Evolutionary conservation across 108 stramenopile genomes (phyloP), one percentile per base, ranked within the genome.

Genomic region (Pseudonitzschia pungens): DNA sequence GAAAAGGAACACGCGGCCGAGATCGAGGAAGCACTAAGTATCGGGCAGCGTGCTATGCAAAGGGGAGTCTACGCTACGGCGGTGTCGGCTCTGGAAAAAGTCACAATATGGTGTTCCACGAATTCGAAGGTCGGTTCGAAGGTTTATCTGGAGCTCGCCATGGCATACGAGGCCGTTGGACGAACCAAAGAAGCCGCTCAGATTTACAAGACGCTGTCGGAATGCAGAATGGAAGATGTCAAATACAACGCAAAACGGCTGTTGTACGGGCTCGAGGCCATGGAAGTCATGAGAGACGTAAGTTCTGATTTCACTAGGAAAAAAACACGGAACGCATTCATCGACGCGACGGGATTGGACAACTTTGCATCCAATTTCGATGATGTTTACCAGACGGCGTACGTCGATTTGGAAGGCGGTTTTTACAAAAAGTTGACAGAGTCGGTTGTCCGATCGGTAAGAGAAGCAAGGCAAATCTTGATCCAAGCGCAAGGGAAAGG

Each of bases 111-210:
- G 74, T 93, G 92, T 77, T 91, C 92, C 8, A 89, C 84, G 20
- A 89, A 82, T 71, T 85, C 86, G 18, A 79, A 84, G 63, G 70
- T 92, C 4, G 95, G 95, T 29, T 83, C 84, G 16, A 81, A 90
- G 57, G 91, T 93, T 0, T 96, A 89, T 71, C 64, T 96, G 28
- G 92, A 96, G 64, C 78, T 96, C 16, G 95, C 92, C 62, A 93
- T 93, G 95, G 91, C 90, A 22, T 93, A 93, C 65, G 95, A 96
- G 70, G 95, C 95, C 8, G 87, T 80, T 10, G 92, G 92, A 18
- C 63, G 86, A 43, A 87, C 89, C 0, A 72, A 86, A 18, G 87
- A 96, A 63, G 95, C 95, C 27, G 77, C 80, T 42, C 62, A 68
- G 14, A 77, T 93, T 14, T 96, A 93, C 68, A 75, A 68, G 31